Evolutionary conservation across 805 yeast genomes (phyloP).

Genomic region (Candida pini): DNA sequence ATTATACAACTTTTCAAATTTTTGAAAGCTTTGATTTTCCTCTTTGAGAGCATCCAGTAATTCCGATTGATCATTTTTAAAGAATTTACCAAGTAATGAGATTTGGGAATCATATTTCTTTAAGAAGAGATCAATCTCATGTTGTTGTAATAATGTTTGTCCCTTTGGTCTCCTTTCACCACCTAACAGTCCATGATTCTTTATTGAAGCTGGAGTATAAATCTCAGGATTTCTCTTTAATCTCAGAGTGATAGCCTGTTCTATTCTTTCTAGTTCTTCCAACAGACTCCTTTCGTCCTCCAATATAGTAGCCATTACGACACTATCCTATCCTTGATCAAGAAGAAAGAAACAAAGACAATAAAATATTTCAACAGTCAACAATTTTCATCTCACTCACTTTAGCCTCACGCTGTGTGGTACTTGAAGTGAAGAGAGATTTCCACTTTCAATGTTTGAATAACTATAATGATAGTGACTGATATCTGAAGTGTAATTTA

Average conservation of each 20-base stretch:
- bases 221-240: constrained; percentile 56
- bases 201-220: constrained; percentile 27
- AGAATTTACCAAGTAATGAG: constrained; percentile 17
- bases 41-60: constrained; percentile 6
- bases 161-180: constrained; percentile 39
- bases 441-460: too few relatives aligned
- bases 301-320: constrained; percentile 20
- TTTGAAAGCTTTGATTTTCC: constrained; percentile 19
- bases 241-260: constrained; percentile 58
- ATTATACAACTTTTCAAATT: constrained; percentile 33
- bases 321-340: neutral
- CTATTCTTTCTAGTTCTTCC: constrained; percentile 71
- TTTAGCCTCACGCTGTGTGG: too few relatives aligned
- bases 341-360: neutral
- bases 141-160: constrained; percentile 56
- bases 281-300: constrained; percentile 35
- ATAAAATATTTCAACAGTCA: neutral
- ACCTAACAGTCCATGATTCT: constrained; percentile 25
- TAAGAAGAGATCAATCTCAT: constrained; percentile 54
- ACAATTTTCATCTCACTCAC: too few relatives aligned
- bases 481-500: too few relatives aligned
- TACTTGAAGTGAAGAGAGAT: too few relatives aligned
- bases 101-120: constrained; percentile 36
- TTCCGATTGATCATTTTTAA: constrained; percentile 5
- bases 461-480: too few relatives aligned